Evolutionary conservation across 1,284 basidiomycete genomes (phyloP).

Genomic region (Caloboletus firmus): DNA sequence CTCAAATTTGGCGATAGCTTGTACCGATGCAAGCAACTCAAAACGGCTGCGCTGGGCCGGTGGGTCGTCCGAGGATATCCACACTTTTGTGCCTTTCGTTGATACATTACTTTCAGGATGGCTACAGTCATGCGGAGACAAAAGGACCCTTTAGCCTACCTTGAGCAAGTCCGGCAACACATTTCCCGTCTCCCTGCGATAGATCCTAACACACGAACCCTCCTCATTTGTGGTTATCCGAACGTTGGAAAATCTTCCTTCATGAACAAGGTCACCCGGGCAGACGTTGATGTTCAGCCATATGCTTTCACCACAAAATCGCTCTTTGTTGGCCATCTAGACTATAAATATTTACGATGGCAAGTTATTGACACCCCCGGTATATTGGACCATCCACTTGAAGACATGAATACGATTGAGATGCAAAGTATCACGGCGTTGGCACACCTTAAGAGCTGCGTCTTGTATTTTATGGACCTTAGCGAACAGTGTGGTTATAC

Average conservation of each 20-base stretch:
- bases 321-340: conserved; percentile 93
- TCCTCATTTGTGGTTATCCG: conserved; percentile 95
- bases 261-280: conserved; percentile 97
- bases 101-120: conserved; percentile 58
- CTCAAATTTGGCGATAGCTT: conserved; percentile 96
- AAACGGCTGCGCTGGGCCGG: conserved; percentile 92
- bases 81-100: not conserved
- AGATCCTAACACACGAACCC: conserved; percentile 94
- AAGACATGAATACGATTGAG: conserved; percentile 99
- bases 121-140: conserved; percentile 96
- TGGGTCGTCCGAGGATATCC: conserved; percentile 38
- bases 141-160: conserved; percentile 94
- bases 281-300: conserved; percentile 96
- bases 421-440: conserved; percentile 98
- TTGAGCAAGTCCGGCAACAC: conserved; percentile 97
- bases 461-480: conserved; percentile 97
- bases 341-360: conserved; percentile 97
- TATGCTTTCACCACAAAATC: conserved; percentile 98
- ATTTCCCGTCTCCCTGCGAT: conserved; percentile 95
- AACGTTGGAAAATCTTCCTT: conserved; percentile 98
- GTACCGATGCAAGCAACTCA: conserved; percentile 96
- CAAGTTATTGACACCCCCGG: conserved; percentile 97
- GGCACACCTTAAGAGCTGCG: conserved; percentile 88
- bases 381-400: conserved; percentile 89
- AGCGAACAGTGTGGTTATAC: conserved; percentile 96